A percentile compares a stretch with the other conserved stretches of the same genome.
These are phyloP conservation scores for Phascolomyces articulosus DNA, from an alignment of 371 early-diverging fungal genomes.

Conservation along the genomic window DNA sequence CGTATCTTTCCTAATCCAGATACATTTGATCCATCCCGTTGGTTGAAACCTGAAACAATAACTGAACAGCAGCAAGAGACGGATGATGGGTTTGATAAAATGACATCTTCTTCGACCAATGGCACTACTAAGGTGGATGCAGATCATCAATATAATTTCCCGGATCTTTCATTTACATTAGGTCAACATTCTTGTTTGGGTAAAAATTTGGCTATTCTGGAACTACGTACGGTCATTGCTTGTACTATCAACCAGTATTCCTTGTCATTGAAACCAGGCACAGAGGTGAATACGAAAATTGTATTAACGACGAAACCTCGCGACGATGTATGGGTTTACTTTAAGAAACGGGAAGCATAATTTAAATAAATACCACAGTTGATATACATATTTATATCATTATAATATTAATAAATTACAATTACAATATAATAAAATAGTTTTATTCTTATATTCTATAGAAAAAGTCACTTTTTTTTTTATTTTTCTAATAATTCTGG, in stretches of 20 bases:
- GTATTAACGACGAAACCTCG: constrained; percentile 51
- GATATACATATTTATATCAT: not conserved
- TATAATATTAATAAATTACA: no score
- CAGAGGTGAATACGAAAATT: constrained; percentile 43
- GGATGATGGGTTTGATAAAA: constrained; percentile 9
- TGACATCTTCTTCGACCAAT: not conserved
- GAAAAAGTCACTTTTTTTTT: no score
- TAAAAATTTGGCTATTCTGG: constrained; percentile 48
- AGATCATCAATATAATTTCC: constrained; percentile 40
- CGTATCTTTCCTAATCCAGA: constrained; percentile 44
- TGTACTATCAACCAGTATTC: constrained; percentile 42
- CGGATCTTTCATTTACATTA: constrained; percentile 47
- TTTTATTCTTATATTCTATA: no score
- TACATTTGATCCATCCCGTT: constrained; percentile 40
- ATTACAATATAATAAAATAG: no score
- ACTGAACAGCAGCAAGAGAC: not conserved
- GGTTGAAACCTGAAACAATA: constrained; percentile 31
- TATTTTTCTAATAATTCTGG: constrained; percentile 31
- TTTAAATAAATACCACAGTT: not conserved
- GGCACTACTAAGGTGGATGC: constrained; percentile 24
- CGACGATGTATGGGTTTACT: constrained; percentile 47
- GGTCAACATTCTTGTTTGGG: constrained; percentile 52
- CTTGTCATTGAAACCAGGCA: constrained; percentile 29
- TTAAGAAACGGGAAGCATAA: constrained; percentile 16
- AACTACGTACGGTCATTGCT: constrained; percentile 47